Evolutionary conservation across 305 asterid genomes (phyloP).

Genomic region (Ajuga reptans): DNA sequence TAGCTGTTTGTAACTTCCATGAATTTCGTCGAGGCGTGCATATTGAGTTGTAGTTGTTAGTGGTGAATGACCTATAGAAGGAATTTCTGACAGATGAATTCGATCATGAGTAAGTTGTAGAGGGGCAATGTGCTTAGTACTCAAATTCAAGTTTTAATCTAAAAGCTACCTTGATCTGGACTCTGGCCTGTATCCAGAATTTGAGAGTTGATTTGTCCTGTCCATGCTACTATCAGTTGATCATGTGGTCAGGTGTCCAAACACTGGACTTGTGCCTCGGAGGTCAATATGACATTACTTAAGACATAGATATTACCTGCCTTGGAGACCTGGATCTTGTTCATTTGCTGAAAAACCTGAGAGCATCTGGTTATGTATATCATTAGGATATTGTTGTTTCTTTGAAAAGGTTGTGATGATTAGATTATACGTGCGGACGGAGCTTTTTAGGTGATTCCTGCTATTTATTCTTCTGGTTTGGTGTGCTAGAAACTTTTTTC

Average conservation of each 20-base stretch:
- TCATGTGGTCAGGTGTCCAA: background rate
- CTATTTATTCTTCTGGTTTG: background rate
- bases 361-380: background rate
- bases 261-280: background rate
- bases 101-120: background rate
- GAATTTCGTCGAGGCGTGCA: background rate
- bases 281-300: too few relatives aligned
- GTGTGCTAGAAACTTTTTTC: background rate
- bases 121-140: background rate
- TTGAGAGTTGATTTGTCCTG: background rate
- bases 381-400: background rate
- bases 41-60: background rate
- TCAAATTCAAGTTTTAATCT: background rate
- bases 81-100: background rate
- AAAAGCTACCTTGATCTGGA: background rate
- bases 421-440: background rate
- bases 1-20: background rate
- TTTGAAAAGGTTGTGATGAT: background rate
- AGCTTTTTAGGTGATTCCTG: background rate
- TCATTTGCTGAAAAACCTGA: background rate
- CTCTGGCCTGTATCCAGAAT: conserved; percentile 8
- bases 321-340: background rate
- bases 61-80: background rate
- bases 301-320: too few relatives aligned
- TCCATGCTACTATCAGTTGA: background rate